These are phyloP conservation scores for Amylocystis lapponica DNA, from an alignment of 768 basidiomycete genomes.

Conservation along the genomic window DNA sequence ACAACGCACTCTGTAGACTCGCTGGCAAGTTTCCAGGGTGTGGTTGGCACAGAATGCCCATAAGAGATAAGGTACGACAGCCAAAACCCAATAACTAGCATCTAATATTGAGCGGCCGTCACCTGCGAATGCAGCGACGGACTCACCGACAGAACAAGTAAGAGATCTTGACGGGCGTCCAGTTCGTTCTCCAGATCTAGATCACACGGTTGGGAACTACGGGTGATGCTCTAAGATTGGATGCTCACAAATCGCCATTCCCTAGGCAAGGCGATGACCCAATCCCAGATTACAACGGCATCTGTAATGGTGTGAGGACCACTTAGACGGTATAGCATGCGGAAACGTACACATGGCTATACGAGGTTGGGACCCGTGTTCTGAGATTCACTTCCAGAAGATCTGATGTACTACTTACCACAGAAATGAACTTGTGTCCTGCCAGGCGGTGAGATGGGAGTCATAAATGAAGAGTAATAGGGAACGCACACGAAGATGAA, in stretches of 20 bases:
- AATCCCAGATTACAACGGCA: constrained; percentile 81
- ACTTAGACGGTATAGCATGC: neutral
- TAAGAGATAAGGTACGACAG: constrained; percentile 71
- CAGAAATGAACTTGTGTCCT: constrained; percentile 78
- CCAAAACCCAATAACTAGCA: constrained; percentile 75
- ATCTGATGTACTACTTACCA: constrained; percentile 55
- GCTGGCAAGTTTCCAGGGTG: constrained; percentile 53
- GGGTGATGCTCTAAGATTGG: constrained; percentile 2
- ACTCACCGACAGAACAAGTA: constrained; percentile 80
- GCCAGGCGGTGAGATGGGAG: neutral
- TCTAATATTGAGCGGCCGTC: neutral
- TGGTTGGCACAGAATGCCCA: constrained; percentile 75
- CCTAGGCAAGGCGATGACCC: constrained; percentile 71
- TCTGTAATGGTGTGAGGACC: constrained; percentile 36
- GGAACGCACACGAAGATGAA: constrained; percentile 65
- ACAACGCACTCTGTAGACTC: constrained; percentile 55
- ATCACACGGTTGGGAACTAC: constrained; percentile 4
- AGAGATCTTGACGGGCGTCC: constrained; percentile 80
- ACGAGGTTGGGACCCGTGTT: too few relatives aligned
- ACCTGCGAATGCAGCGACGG: constrained; percentile 7
- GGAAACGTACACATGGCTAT: constrained; percentile 39
- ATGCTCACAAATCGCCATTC: constrained; percentile 69
- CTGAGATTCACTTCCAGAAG: too few relatives aligned
- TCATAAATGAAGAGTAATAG: neutral
- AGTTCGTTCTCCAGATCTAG: constrained; percentile 77